Evolutionary conservation across 2,329 filamentous ascomycete genomes (phyloP).

Genomic region (Diaporthe amygdali): DNA sequence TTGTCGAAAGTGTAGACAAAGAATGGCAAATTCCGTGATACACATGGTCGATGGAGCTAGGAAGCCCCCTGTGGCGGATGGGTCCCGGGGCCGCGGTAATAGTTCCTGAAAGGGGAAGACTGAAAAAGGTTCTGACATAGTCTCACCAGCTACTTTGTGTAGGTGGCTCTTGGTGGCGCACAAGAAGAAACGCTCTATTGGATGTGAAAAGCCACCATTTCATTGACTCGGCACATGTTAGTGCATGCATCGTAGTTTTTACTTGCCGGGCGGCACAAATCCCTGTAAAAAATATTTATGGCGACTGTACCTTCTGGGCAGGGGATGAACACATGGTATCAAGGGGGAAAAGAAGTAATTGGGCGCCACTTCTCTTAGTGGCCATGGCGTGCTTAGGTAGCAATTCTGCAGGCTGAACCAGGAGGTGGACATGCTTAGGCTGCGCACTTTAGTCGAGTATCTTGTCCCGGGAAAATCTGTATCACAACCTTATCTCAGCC

Average conservation of each 20-base stretch:
- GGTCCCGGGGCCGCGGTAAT: not conserved
- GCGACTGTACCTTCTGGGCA: not conserved
- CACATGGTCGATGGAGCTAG: not conserved
- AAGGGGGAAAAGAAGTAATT: not conserved
- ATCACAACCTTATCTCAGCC: conserved; percentile 19
- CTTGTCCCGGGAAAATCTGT: not conserved
- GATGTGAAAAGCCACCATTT: not conserved
- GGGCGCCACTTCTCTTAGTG: not conserved
- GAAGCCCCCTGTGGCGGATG: not conserved
- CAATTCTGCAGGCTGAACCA: not conserved
- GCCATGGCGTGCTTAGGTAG: not conserved
- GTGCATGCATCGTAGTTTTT: not conserved
- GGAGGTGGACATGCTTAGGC: not conserved
- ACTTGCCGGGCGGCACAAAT: not conserved
- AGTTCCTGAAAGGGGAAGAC: not conserved
- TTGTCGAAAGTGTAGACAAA: not conserved
- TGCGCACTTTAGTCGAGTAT: not conserved
- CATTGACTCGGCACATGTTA: not conserved
- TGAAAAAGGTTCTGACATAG: not conserved
- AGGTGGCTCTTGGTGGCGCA: not conserved
- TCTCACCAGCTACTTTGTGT: not conserved
- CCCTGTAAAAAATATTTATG: not conserved
- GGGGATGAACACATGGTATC: not conserved
- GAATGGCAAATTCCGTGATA: not conserved
- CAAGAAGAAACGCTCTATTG: conserved; percentile 3